Evolutionary conservation across 164 flowering plant species (phyloP).

Genomic region (Nelumbo lutea): DNA sequence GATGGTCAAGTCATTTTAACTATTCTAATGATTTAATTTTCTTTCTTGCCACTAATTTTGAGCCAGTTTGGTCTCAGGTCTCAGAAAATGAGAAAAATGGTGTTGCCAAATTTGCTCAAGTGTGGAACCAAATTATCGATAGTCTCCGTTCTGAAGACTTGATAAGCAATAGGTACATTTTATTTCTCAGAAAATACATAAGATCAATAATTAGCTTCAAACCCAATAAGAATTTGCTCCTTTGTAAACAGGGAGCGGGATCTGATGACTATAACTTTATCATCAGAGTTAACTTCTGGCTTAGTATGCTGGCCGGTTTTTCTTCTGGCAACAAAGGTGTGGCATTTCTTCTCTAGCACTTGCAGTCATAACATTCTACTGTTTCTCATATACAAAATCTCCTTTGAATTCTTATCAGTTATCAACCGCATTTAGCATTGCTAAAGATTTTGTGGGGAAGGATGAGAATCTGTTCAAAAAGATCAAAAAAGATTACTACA

Average conservation of each 20-base stretch:
- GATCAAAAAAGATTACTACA: slow-evolving; percentile 59
- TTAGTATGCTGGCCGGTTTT: slow-evolving; percentile 80
- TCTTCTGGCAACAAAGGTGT: slow-evolving; percentile 81
- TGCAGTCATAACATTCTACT: not conserved
- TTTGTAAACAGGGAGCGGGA: slow-evolving; percentile 66
- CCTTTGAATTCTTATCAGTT: slow-evolving; percentile 38
- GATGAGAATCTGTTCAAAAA: slow-evolving; percentile 51
- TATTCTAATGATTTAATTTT: not conserved
- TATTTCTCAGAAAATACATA: slow-evolving; percentile 1
- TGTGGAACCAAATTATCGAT: slow-evolving; percentile 84
- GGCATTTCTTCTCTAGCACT: not conserved
- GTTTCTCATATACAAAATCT: not conserved
- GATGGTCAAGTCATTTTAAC: not conserved
- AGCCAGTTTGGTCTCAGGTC: slow-evolving; percentile 27
- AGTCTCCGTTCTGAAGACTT: slow-evolving; percentile 81
- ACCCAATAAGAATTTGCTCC: not conserved
- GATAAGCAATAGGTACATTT: slow-evolving; percentile 73
- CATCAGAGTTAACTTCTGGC: slow-evolving; percentile 51
- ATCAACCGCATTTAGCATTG: slow-evolving; percentile 69
- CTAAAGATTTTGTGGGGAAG: slow-evolving; percentile 66
- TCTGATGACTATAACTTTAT: slow-evolving; percentile 74
- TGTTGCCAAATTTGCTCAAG: slow-evolving; percentile 56
- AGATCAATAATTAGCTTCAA: not conserved
- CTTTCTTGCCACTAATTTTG: slow-evolving; percentile 3
- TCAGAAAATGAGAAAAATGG: slow-evolving; percentile 36